Percentiles rank a stretch among this genome's conserved stretches.
These are phyloP conservation scores for Termitomyces sp. DNA, from an alignment of 768 basidiomycete genomes.

Conservation along the genomic window DNA sequence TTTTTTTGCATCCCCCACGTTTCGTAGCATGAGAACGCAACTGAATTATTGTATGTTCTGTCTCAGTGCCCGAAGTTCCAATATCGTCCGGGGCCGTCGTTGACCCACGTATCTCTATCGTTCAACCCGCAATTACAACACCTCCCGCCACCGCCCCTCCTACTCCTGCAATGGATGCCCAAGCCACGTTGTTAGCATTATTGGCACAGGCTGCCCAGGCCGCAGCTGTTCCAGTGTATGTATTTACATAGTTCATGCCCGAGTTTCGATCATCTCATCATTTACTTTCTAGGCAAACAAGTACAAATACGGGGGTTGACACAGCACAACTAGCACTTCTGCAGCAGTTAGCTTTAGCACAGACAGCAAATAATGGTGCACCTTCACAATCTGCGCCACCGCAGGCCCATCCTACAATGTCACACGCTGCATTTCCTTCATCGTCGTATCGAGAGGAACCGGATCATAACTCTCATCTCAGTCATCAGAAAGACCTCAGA, in stretches of 20 bases:
- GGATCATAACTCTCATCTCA: conserved; percentile 22
- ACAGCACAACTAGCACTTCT: conserved; percentile 62
- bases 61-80: conserved; percentile 50
- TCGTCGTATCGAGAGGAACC: conserved; percentile 39
- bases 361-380: conserved; percentile 40
- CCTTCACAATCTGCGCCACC: conserved; percentile 22
- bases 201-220: conserved; percentile 60
- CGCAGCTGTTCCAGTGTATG: conserved; percentile 35
- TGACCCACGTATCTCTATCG: conserved; percentile 32
- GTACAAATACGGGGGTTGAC: conserved; percentile 47
- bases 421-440: conserved; percentile 23
- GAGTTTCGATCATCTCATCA: conserved; percentile 3
- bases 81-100: conserved; percentile 22
- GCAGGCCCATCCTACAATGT: conserved; percentile 26
- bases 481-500: conserved; percentile 29
- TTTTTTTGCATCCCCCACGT: conserved; percentile 35
- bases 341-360: conserved; percentile 72
- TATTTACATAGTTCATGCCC: conserved; percentile 4
- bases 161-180: conserved; percentile 37
- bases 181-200: conserved; percentile 63
- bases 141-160: conserved; percentile 21
- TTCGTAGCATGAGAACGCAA: conserved; percentile 52
- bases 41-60: conserved; percentile 63
- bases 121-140: conserved; percentile 14
- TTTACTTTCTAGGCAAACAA: conserved; percentile 47